Evolutionary conservation across 2,329 filamentous ascomycete species (phyloP), one percentile per base, ranked within the genome.

Genomic region (Trichophyton mentagrophytes): DNA sequence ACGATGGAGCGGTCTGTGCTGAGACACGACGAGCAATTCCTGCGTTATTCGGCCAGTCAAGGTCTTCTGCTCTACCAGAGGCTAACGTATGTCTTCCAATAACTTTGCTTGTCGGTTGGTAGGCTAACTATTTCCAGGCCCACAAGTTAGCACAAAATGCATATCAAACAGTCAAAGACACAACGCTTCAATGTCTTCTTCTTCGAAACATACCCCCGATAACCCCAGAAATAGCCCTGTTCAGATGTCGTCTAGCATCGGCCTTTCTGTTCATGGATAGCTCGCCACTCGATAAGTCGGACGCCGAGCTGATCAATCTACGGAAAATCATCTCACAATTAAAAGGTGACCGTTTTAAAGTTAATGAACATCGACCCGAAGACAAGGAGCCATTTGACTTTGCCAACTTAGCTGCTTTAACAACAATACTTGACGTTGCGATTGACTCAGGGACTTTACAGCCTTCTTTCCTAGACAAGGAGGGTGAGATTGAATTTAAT

Each of bases 391-490:
- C 62, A 11, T 72, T 73, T 15, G 75, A 96, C 72, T 96, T 88
- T 72, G 76, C 78, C 15, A 79, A 85, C 60, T 80, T 96, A 1
- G 78, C 80, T 38, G 84, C 87, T 1, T 78, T 84, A 15, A 77
- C 88, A 2, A 74, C 80, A 2, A 80, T 95, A 20, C 80, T 96
- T 3, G 86, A 93, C 68, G 81, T 89, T 44, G 86, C 84, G 15
- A 78, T 96, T 58, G 88, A 89, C 62, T 82, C 86, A 61, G 88
- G 82, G 1, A 61, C 60, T 66, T 8, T 60, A 60, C 36, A 66
- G 8, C 30, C 38, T 3, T 60, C 60, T 3, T 63, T 60, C 71
- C 64, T 60, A 70, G 65, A 75, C 56, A 65, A 64, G 56, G 68
- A 67, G 55, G 68, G 70, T 56, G 67, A 70, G 55, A 65, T 68